Evolutionary conservation across 2,329 filamentous ascomycete genomes (phyloP), one percentile per base, ranked within the genome.

Genomic region (Colletotrichum plurivorum): DNA sequence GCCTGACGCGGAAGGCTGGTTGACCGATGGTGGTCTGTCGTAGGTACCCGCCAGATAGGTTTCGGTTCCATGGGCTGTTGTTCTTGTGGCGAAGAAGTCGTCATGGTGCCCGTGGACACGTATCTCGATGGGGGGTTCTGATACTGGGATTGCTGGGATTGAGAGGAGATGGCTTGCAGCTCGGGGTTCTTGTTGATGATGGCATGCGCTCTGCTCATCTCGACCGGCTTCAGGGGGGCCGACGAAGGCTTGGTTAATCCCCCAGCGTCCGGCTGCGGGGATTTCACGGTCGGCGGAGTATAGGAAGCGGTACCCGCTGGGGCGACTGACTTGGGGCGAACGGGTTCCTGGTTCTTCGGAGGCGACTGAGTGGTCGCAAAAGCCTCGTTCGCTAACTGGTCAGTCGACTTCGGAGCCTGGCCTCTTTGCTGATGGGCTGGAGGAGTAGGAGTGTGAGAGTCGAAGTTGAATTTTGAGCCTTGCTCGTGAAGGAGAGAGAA

Each of bases 401-500:
- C 90, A 0, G 92, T 89, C 9, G 96, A 88, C 70, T 89, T 87
- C 75, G 93, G 88, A 39, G 87, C 89, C 16, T 94, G 79, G 61
- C 87, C 84, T 18, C 85, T 85, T 39, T 87, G 77, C n/a, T 84
- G 83, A 36, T 88, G 80, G 48, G 82, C 80, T 12, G 84, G 79
- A 46, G 82, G 83, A 7, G 83, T 80, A n/a, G 86, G 83, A 7
- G 83, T 80, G n/a, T 85, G 78, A 15, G 85, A 82, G 68, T 93
- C 91, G 77, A 98, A 98, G 63, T 95, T 91, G 74, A 98, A 98
- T 69, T 94, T 95, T 70, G 89, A 83, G 3, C 93, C 93, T 71
- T 93, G 89, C 71, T 98, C 94, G 73, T 97, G 94, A 52, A 98
- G 83, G 18, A 99, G 84, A 3, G 95, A 92, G 76, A 99, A 99